Evolutionary conservation across 179 eudicot species (phyloP).

Genomic region (Spergularia azorica): DNA sequence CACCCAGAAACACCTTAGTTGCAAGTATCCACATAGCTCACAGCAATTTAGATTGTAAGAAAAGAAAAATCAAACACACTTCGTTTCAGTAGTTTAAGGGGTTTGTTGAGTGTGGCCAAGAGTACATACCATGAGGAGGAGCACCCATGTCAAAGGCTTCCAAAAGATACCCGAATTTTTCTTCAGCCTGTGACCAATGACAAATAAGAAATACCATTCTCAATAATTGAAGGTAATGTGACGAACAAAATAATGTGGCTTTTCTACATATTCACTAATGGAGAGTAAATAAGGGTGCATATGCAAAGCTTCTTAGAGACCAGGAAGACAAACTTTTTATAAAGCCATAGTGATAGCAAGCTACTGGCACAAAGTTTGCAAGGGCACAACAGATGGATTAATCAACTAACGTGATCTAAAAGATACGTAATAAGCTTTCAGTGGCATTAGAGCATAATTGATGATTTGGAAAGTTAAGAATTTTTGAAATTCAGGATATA

Average conservation of each 20-base stretch:
- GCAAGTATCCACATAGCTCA: too few relatives aligned
- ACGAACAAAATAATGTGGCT: not conserved
- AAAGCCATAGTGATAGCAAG: not conserved
- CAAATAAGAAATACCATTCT: not conserved
- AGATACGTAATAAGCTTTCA: too few relatives aligned
- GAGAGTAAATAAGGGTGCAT: not conserved
- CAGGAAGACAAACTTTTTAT: too few relatives aligned
- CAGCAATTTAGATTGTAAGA: too few relatives aligned
- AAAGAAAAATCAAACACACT: too few relatives aligned
- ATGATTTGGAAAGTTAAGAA: not conserved
- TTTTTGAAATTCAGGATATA: too few relatives aligned
- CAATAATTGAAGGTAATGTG: not conserved
- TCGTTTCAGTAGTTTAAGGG: too few relatives aligned
- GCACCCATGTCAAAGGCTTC: slow-evolving; percentile 99
- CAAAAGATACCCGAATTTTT: slow-evolving; percentile 91
- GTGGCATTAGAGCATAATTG: not conserved
- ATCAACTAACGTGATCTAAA: not conserved
- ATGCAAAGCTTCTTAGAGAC: not conserved
- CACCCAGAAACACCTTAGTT: too few relatives aligned
- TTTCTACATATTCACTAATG: not conserved
- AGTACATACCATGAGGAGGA: slow-evolving; percentile 85
- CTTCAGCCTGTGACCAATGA: slow-evolving; percentile 75
- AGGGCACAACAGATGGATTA: not conserved
- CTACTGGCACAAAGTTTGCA: not conserved
- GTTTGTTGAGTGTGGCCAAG: too few relatives aligned